phyloP scores from a whole-genome alignment of 2,329 filamentous ascomycete genomes.

The Penicillium brasilianum region DNA sequence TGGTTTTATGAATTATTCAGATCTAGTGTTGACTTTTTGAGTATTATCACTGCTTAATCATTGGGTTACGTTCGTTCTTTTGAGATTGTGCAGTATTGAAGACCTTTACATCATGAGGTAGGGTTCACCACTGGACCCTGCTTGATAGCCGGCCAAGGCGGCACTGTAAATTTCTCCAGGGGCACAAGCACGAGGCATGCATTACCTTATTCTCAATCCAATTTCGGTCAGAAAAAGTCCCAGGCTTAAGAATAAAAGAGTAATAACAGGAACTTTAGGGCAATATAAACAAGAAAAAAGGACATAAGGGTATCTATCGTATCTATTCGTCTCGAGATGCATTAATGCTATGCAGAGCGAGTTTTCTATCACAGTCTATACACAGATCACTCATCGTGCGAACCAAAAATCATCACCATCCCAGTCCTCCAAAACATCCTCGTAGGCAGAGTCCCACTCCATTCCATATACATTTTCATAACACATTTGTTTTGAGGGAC shows the following conservation, averaged over 20 bases:
- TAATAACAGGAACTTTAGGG: too few species aligned
- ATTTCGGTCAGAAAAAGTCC: too few species aligned
- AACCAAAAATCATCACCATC: constrained; percentile 6
- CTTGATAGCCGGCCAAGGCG: neutral
- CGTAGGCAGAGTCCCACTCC: constrained; percentile 17
- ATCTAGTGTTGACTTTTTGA: neutral
- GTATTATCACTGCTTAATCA: neutral
- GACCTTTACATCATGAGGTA: neutral
- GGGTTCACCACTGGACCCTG: neutral
- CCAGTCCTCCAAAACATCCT: constrained; percentile 5
- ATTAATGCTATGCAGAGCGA: neutral
- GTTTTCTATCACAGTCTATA: neutral
- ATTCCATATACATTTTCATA: constrained; percentile 36
- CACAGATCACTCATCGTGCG: constrained; percentile 5
- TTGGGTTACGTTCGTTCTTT: neutral
- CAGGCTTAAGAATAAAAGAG: too few species aligned
- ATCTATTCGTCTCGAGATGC: constrained; percentile 17
- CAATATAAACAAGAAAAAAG: neutral
- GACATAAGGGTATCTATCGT: constrained; percentile 23
- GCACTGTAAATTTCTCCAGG: too few species aligned
- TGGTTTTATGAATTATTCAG: neutral
- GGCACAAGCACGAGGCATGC: neutral
- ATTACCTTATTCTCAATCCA: neutral
- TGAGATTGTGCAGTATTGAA: neutral
- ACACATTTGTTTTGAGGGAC: constrained; percentile 34